Conservation (phyloP, 176 grass and related monocot genomes). For the Echinochloa phyllopogon region DNA sequence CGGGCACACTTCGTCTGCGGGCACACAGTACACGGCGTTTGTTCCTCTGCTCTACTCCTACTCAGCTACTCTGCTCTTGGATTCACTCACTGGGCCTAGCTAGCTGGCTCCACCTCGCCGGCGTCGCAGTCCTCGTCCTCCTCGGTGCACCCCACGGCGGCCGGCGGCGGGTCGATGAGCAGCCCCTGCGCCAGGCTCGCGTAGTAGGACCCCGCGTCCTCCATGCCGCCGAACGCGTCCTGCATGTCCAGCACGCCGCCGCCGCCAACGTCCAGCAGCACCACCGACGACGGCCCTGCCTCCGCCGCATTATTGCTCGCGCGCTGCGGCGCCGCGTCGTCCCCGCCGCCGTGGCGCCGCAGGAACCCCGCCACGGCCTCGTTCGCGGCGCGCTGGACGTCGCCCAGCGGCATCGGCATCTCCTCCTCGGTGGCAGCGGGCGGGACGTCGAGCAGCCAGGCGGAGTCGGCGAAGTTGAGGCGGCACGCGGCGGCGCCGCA, state of each 20-base stretch:
- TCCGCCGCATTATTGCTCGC: too few relatives aligned
- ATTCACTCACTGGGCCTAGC: not conserved
- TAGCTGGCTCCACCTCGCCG: constrained; percentile 54
- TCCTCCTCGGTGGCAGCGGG: not conserved
- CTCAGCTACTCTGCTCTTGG: too few relatives aligned
- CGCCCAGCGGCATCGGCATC: not conserved
- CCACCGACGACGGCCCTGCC: not conserved
- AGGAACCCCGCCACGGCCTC: constrained; percentile 51
- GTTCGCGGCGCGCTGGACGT: constrained; percentile 49
- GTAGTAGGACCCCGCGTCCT: constrained; percentile 54
- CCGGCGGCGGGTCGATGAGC: constrained; percentile 53
- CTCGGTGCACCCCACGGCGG: not conserved
- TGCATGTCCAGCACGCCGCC: not conserved
- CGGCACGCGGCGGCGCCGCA: constrained; percentile 15
- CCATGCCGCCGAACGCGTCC: constrained; percentile 45
- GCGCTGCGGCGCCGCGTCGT: not conserved
- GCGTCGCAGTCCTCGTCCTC: constrained; percentile 45
- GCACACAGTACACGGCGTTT: too few relatives aligned
- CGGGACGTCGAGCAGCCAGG: constrained; percentile 43
- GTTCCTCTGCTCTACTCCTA: not conserved
- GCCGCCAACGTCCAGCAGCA: not conserved
- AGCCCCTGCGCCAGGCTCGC: constrained; percentile 63
- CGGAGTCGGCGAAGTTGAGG: constrained; percentile 73
- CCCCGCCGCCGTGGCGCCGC: not conserved
- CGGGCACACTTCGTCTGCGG: too few relatives aligned